Evolutionary conservation across 164 flowering plant species (phyloP), one percentile per base, ranked within the genome.

Genomic region (Umbilicus rupestris): DNA sequence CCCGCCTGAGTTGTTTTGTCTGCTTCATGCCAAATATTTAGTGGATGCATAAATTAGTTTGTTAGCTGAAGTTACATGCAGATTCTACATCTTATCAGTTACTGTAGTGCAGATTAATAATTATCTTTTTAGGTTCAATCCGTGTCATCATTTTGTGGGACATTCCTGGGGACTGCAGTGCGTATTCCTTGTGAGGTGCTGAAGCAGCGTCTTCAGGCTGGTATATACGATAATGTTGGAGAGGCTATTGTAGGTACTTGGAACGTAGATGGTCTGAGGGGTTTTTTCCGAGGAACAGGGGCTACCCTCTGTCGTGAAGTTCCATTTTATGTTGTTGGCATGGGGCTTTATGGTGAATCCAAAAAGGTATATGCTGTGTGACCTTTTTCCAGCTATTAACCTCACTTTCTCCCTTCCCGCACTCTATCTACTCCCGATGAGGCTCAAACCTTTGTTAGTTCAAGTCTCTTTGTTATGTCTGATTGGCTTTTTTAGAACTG

Each of bases 251-350:
- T 87, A 45, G 95, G 94, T 44, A 95, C 99, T 19, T 78, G 93
- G 86, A 79, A 80, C 3, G 90, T 85, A 73, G 97, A 95, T 85
- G 99, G 99, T 68, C 74, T 86, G 8, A 83, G 71, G 79, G 99
- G 97, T 31, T 95, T 95, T 73, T 95, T 95, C 71, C 96, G 99
- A 65, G 99, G 99, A 69, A 95, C 97, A 64, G 96, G 94, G 64
- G 97, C 96, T n/a, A 95, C 99, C 63, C 96, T 95, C 65, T 92
- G 85, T 68, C 84, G 99, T 42, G 99, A 95, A 74, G 94, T 95
- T 78, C 99, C 99, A 17, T 90, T 95, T 67, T 95, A 95, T 78
- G 99, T 95, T 66, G 97, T 91, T 66, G 99, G 99, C 74, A 92
- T 87, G 96, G 88, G 97, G 17, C 85, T 95, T n/a, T 95, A 95